Evolutionary conservation across 257 asterid species (phyloP), one percentile per base, ranked within the genome.

Genomic region (Gentiana dahurica): DNA sequence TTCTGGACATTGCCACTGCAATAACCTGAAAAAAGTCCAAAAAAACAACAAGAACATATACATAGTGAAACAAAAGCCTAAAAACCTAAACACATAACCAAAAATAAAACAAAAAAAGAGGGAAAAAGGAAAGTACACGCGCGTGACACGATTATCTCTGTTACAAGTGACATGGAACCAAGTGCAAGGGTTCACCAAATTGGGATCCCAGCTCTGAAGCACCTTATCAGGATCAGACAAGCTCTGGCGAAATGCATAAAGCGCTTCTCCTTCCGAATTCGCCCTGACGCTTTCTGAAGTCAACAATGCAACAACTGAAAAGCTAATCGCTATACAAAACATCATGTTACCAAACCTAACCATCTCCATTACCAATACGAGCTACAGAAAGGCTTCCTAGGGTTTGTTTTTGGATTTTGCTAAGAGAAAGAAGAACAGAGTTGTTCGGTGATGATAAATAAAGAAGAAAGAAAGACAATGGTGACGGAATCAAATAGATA

Each of bases 201-300:
- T 87, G 75, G 81, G 85, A 84, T 84, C 95, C 94, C 95, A 87
- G 81, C 94, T 87, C 79, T 68, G 74, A 12, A 87, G 86, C 72
- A 81, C 89, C 45, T 77, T 77, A 48, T 73, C 81, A 49, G 95
- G 95, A 68, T 87, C 95, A 41, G 79, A 72, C 58, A 87, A 76
- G 65, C 92, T 79, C 76, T 80, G 80, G 51, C 94, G 86, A 34
- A 87, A 77, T 34, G 91, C 85, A 68, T 61, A 69, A 5, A 87
- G 87, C 68, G 89, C 95, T 75, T 87, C 94, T 38, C 94, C 86
- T 33, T 87, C 94, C 12, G 85, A 75, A 76, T 81, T 84, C 4
- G 65, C 64, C 45, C 8, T 33, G 8, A 46, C 73, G 37, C 35
- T 3, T 6, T 13, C 15, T 49, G 66, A 44, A 61, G 38, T 32